phyloP scores from a whole-genome alignment of 768 basidiomycete species.

The Trametes cingulata region DNA sequence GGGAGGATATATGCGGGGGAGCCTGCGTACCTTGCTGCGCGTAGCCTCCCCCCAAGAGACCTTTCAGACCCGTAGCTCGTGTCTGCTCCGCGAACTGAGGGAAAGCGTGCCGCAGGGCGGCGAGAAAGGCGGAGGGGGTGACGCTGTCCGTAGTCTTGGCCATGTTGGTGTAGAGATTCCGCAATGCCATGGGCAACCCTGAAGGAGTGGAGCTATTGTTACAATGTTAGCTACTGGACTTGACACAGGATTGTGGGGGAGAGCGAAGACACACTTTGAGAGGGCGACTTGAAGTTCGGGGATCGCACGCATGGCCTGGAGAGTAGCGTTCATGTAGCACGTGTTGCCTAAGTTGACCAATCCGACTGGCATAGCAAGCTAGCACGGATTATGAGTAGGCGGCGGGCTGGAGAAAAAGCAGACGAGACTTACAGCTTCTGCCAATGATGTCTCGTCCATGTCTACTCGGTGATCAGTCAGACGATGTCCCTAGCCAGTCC shows the following conservation, averaged over 20 bases:
- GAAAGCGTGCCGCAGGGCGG: conserved; percentile 68
- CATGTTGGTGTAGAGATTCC: conserved; percentile 76
- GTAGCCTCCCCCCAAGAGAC: conserved; percentile 44
- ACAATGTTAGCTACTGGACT: background rate
- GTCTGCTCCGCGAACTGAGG: conserved; percentile 86
- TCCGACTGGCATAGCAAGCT: conserved; percentile 83
- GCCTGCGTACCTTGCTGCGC: conserved; percentile 70
- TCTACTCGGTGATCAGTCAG: conserved; percentile 40
- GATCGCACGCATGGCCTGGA: conserved; percentile 91
- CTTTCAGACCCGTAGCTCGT: conserved; percentile 41
- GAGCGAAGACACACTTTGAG: conserved; percentile 45
- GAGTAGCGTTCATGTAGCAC: conserved; percentile 95
- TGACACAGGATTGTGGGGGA: background rate
- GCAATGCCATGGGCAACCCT: conserved; percentile 50
- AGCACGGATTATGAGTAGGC: background rate
- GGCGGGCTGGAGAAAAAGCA: background rate
- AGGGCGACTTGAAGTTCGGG: conserved; percentile 85
- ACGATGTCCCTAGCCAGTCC: background rate
- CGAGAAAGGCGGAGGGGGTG: conserved; percentile 68
- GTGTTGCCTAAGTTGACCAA: conserved; percentile 90
- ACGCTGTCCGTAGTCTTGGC: conserved; percentile 72
- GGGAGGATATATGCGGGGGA: no score
- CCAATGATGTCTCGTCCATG: conserved; percentile 81
- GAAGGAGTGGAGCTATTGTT: conserved; percentile 12
- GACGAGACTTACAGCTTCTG: conserved; percentile 62